Evolutionary conservation across 371 early-diverging fungal genomes (phyloP).

Genomic region (Nematocida homosporus): DNA sequence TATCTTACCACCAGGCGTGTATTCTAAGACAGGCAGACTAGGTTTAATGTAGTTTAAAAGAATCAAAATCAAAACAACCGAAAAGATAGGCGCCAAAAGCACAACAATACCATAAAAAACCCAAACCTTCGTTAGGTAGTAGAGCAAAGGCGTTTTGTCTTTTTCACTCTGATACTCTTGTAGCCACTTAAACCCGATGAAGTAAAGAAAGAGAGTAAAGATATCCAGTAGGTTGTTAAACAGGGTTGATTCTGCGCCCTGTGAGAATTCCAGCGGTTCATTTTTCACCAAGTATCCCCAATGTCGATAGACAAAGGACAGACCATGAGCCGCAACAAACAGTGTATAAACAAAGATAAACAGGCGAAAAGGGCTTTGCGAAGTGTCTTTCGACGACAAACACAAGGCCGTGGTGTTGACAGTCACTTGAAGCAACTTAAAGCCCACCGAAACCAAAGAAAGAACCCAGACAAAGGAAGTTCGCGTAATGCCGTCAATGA

Average conservation of each 20-base stretch:
- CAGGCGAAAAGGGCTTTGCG: constrained; percentile 64
- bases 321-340: constrained; percentile 58
- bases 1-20: constrained; percentile 59
- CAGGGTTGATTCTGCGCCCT: constrained; percentile 66
- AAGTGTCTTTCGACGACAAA: constrained; percentile 58
- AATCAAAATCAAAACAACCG: constrained; percentile 66
- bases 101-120: constrained; percentile 64
- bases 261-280: constrained; percentile 66
- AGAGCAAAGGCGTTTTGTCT: constrained; percentile 63
- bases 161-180: constrained; percentile 66
- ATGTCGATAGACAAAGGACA: constrained; percentile 64
- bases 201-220: constrained; percentile 68
- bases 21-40: constrained; percentile 66
- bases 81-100: constrained; percentile 67
- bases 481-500: constrained; percentile 50
- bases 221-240: constrained; percentile 68
- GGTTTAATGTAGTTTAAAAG: constrained; percentile 66
- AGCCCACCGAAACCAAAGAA: constrained; percentile 32
- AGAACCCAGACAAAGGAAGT: constrained; percentile 51
- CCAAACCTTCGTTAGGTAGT: constrained; percentile 65
- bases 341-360: constrained; percentile 67
- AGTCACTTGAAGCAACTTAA: constrained; percentile 62
- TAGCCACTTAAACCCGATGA: constrained; percentile 68
- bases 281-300: constrained; percentile 63
- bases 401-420: constrained; percentile 54